Evolutionary conservation across 345 rosid genomes (phyloP).

Genomic region (Pseudoturritis turrita): DNA sequence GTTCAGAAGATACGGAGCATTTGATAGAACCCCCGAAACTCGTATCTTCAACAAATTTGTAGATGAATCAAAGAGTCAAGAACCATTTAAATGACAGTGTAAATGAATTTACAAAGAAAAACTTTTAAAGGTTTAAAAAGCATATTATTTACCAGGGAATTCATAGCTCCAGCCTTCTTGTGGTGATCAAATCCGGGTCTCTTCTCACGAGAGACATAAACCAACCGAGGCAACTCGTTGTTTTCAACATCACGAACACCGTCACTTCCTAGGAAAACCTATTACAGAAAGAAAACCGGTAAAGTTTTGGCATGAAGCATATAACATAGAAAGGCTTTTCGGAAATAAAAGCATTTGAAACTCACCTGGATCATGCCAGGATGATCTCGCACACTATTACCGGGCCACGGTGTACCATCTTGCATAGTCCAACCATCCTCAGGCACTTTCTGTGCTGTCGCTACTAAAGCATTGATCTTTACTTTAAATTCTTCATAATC

Average conservation of each 20-base stretch:
- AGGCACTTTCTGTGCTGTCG: conserved; percentile 96
- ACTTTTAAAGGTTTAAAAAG: background rate
- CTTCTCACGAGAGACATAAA: conserved; percentile 99
- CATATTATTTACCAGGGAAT: conserved; percentile 59
- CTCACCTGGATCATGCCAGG: conserved; percentile 99
- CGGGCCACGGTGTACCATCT: conserved; percentile 99
- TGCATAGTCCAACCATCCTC: conserved; percentile 99
- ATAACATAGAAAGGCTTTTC: background rate
- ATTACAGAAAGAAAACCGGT: background rate
- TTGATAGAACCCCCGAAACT: conserved; percentile 93
- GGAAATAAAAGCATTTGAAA: background rate
- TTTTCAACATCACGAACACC: conserved; percentile 78
- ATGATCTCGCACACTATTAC: conserved; percentile 88
- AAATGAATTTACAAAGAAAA: background rate
- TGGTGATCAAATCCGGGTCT: conserved; percentile 99
- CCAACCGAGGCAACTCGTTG: conserved; percentile 84
- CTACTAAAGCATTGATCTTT: conserved; percentile 84
- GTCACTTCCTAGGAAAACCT: conserved; percentile 93
- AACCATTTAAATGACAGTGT: background rate
- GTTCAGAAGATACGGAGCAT: conserved; percentile 91
- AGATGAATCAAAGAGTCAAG: conserved; percentile 6
- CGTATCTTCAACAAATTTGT: conserved; percentile 50
- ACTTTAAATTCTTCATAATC: conserved; percentile 98
- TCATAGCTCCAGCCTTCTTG: conserved; percentile 99
- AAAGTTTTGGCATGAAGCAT: background rate